These are phyloP conservation scores for Trichothecium sympodiale DNA, from an alignment of 2,329 filamentous ascomycete species.

Conservation along the genomic window DNA sequence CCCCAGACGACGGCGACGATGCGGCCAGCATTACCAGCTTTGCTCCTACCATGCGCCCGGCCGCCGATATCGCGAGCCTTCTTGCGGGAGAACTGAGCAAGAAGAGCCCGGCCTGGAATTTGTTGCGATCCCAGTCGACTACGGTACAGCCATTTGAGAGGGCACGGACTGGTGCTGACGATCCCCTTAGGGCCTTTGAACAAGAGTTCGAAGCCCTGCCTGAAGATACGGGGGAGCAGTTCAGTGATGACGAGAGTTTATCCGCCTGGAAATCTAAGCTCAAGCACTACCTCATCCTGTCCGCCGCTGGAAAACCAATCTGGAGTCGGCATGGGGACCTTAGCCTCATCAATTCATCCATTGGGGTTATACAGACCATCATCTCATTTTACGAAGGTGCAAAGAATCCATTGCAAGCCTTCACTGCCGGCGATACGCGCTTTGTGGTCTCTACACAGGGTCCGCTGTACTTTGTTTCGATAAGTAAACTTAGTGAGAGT, in stretches of 20 bases:
- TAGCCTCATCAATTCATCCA: slow-evolving; percentile 80
- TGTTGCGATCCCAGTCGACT: slow-evolving; percentile 52
- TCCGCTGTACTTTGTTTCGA: slow-evolving; percentile 84
- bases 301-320: slow-evolving; percentile 91
- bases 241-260: slow-evolving; percentile 48
- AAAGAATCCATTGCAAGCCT: slow-evolving; percentile 66
- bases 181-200: slow-evolving; percentile 55
- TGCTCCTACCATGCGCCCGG: slow-evolving; percentile 49
- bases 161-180: slow-evolving; percentile 29
- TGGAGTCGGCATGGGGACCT: slow-evolving; percentile 93
- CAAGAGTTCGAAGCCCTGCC: slow-evolving; percentile 70
- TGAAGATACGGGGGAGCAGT: slow-evolving; percentile 31
- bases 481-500: slow-evolving; percentile 86
- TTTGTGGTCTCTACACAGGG: slow-evolving; percentile 82
- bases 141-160: slow-evolving; percentile 50
- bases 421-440: slow-evolving; percentile 74
- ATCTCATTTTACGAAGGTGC: slow-evolving; percentile 90
- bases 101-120: slow-evolving; percentile 57
- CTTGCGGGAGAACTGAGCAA: slow-evolving; percentile 59
- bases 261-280: slow-evolving; percentile 79
- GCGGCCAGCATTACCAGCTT: slow-evolving; percentile 56
- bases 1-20: slow-evolving; percentile 46
- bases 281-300: slow-evolving; percentile 95
- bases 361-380: slow-evolving; percentile 92
- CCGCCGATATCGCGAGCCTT: slow-evolving; percentile 70